These are phyloP conservation scores for Neohortaea acidophila DNA, from an alignment of 495 filamentous ascomycete genomes.

Conservation along the genomic window DNA sequence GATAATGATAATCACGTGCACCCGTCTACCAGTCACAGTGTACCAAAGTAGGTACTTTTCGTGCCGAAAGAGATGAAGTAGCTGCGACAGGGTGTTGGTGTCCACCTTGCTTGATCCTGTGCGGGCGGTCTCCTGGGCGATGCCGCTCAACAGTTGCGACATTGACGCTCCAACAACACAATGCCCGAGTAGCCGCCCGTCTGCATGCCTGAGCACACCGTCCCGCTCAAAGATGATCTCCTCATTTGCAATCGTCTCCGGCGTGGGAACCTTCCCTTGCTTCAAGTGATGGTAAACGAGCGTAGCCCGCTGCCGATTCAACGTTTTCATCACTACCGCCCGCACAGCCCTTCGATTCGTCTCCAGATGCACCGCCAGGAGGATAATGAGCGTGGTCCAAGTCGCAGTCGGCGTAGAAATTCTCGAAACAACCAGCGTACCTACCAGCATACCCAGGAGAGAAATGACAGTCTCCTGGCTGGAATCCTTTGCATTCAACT, in stretches of 20 bases:
- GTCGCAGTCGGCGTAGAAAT: constrained; percentile 57
- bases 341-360: constrained; percentile 79
- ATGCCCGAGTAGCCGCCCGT: constrained; percentile 33
- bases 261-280: constrained; percentile 38
- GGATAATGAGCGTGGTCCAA: constrained; percentile 54
- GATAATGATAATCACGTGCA: constrained; percentile 42
- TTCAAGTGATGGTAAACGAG: constrained; percentile 54
- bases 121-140: constrained; percentile 15
- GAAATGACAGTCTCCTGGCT: constrained; percentile 93
- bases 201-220: constrained; percentile 43
- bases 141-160: constrained; percentile 22
- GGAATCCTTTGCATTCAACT: constrained; percentile 93
- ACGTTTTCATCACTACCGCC: constrained; percentile 65
- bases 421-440: constrained; percentile 62
- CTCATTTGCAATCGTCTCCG: constrained; percentile 43
- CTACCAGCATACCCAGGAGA: constrained; percentile 74
- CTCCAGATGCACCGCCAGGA: constrained; percentile 59
- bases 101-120: constrained; percentile 20
- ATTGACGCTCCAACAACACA: constrained; percentile 36
- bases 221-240: constrained; percentile 62
- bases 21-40: constrained; percentile 26
- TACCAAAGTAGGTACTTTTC: constrained; percentile 43
- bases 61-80: constrained; percentile 37
- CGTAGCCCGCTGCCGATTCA: constrained; percentile 77
- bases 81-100: constrained; percentile 24